Base-by-base conservation (phyloP, 768 basidiomycete genomes). In the Kwoniella shandongensis region DNA sequence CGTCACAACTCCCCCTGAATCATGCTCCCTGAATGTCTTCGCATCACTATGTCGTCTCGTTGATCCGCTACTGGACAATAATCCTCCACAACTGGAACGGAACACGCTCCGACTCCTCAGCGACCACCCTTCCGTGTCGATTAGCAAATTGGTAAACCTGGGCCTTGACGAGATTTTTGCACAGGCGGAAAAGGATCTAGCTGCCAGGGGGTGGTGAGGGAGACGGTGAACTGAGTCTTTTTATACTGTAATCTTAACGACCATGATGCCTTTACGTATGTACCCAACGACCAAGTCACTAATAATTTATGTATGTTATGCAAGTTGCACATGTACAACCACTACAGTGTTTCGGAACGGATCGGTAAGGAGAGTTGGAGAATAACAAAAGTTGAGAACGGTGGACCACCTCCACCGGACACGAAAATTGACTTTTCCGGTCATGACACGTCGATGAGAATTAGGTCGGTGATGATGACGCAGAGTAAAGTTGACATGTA, bases 321-420 rank as follows among this genome's bases (percentile, higher is more conserved):
- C 13, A 32, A 13, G 13, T 32, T 32, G 32, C 32, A 32, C n/a
- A 32, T 32, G 7, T 32, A 32, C 32, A 6, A 6, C 32, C 32
- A n/a, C n/a, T n/a, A n/a, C n/a, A n/a, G n/a, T n/a, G n/a, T n/a
- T n/a, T 32, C 32, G 32, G 32, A 32, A 13, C 32, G 13, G 32
- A 32, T 32, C 32, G 32, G 32, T 22, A 7, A 5, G 40, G n/a
- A 41, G 22, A 18, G 40, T 7, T 8, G n/a, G 22, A 41, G n/a
- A 4, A 32, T 32, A 13, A 13, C n/a, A n/a, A n/a, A n/a, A n/a
- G n/a, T n/a, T n/a, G n/a, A n/a, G n/a, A n/a, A 7, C 7, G 18
- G 44, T 45, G 44, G 38, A 49, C 54, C 25, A 50, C 54, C 54
- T 56, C 54, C 54, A 56, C 54, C 54, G 47, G n/a, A 30, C 29